phyloP scores from a whole-genome alignment of 257 asterid genomes.

The Coffea eugenioides region DNA sequence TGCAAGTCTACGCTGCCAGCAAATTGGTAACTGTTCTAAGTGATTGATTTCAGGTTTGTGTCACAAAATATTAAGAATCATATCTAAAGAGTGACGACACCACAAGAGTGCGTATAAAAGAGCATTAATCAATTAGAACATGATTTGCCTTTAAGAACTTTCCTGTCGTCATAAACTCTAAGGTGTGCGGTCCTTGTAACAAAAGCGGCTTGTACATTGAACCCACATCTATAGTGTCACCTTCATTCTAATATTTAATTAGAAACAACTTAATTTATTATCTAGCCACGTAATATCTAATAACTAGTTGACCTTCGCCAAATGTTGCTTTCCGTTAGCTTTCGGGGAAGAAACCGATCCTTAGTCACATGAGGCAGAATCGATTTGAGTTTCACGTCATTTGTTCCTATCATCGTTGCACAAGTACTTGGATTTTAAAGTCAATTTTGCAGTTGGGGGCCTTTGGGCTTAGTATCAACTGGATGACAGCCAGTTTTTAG shows the following conservation, averaged over 20 bases:
- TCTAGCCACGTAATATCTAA: neutral
- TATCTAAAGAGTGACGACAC: neutral
- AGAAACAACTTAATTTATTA: conserved; percentile 3
- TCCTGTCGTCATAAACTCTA: neutral
- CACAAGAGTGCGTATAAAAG: neutral
- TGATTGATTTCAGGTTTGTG: neutral
- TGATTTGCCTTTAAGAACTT: neutral
- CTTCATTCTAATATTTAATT: conserved; percentile 9
- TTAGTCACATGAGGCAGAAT: neutral
- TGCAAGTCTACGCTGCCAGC: neutral
- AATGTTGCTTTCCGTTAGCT: neutral
- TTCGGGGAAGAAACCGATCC: neutral
- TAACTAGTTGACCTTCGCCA: conserved; percentile 10
- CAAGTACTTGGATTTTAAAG: neutral
- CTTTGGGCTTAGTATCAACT: no score
- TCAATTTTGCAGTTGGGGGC: neutral
- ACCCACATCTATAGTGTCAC: conserved; percentile 6
- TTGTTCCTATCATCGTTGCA: neutral
- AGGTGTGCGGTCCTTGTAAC: neutral
- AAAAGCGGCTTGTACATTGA: conserved; percentile 1
- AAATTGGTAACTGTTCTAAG: neutral
- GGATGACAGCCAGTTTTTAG: neutral
- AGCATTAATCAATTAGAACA: neutral
- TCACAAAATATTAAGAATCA: neutral
- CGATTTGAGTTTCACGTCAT: neutral